phyloP scores from a whole-genome alignment of 1,284 basidiomycete genomes.

The Dichomitus squalens region DNA sequence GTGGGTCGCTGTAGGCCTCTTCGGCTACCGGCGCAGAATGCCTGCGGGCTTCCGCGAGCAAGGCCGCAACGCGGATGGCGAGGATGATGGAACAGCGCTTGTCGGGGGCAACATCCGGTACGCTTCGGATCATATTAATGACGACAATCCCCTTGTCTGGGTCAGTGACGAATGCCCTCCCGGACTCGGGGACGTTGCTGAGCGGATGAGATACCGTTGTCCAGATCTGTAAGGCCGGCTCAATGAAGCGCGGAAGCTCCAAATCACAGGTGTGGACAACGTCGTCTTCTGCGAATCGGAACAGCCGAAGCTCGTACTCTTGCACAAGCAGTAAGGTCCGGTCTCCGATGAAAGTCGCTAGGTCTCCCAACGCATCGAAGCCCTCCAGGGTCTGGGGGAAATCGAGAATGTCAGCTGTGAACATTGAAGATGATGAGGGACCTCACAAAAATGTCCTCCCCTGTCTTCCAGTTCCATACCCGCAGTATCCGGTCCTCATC shows the following conservation, averaged over 20 bases:
- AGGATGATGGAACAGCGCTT: not conserved
- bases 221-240: conserved; percentile 1
- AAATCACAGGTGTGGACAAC: not conserved
- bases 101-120: not conserved
- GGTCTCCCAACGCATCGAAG: conserved; percentile 3
- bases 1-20: not conserved
- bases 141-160: conserved; percentile 2
- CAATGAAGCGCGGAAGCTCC: conserved; percentile 1
- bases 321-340: conserved; percentile 1
- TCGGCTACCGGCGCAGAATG: not conserved
- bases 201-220: conserved; percentile 8
- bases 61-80: conserved; percentile 1
- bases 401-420: not conserved
- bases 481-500: not conserved
- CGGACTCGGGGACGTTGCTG: conserved; percentile 1
- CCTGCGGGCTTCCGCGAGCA: not conserved
- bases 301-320: not conserved
- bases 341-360: conserved; percentile 1
- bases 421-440: not conserved
- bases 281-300: not conserved
- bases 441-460: not conserved
- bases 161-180: not conserved
- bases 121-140: conserved; percentile 6
- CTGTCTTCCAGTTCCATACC: conserved; percentile 7
- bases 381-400: not conserved